These are phyloP conservation scores for Drosera capensis DNA, from an alignment of 148 eudicot genomes.

Conservation along the genomic window DNA sequence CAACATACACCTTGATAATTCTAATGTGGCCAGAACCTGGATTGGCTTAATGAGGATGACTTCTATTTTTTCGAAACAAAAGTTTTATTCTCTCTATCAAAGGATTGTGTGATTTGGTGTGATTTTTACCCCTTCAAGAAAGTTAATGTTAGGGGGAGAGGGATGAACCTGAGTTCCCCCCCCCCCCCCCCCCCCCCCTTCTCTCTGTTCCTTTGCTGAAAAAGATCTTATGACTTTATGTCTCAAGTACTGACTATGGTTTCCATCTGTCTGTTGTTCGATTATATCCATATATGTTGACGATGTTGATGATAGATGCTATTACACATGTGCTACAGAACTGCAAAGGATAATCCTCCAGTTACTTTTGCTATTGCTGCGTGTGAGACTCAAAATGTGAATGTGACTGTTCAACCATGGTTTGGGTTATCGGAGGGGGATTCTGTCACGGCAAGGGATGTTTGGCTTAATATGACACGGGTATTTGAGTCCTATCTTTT, in stretches of 20 bases:
- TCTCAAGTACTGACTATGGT: neutral
- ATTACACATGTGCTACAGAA: conserved; percentile 33
- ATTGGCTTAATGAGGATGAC: too few relatives aligned
- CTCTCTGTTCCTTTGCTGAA: too few relatives aligned
- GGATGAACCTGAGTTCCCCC: too few relatives aligned
- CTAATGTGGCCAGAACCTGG: too few relatives aligned
- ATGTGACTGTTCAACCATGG: conserved; percentile 77
- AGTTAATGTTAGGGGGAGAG: too few relatives aligned
- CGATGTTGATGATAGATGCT: neutral
- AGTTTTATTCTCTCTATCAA: too few relatives aligned
- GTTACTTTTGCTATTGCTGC: conserved; percentile 94
- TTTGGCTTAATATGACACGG: conserved; percentile 88
- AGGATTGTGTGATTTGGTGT: too few relatives aligned
- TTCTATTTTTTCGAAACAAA: too few relatives aligned
- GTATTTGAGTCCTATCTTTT: conserved; percentile 15
- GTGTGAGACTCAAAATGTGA: conserved; percentile 93
- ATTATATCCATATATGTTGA: neutral
- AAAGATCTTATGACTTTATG: too few relatives aligned
- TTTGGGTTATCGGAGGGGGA: conserved; percentile 80
- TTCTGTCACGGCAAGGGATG: conserved; percentile 74
- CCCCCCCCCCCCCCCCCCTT: too few relatives aligned
- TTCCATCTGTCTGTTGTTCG: neutral
- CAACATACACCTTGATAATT: too few relatives aligned
- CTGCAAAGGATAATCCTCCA: conserved; percentile 79
- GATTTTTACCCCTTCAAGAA: too few relatives aligned